Evolutionary conservation across 2,329 filamentous ascomycete species (phyloP).

Genomic region (Pyrenophora tritici-repentis): DNA sequence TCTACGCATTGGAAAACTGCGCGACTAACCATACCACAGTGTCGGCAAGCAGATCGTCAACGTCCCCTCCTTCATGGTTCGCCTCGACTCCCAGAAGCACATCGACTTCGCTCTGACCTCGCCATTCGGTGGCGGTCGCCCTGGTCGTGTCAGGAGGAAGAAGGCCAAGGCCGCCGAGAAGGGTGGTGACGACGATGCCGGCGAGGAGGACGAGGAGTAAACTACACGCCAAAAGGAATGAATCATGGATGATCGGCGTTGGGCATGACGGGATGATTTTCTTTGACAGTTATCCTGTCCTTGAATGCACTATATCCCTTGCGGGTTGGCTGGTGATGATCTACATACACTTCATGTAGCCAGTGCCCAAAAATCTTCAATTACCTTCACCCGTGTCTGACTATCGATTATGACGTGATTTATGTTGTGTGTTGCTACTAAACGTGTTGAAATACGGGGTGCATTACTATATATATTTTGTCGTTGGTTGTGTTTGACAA

Average conservation of each 20-base stretch:
- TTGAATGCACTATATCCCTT: conserved; percentile 39
- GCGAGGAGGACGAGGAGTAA: conserved; percentile 82
- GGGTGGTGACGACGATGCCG: conserved; percentile 77
- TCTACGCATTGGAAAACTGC: not conserved
- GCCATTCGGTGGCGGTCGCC: conserved; percentile 95
- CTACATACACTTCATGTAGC: conserved; percentile 38
- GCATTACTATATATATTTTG: not conserved
- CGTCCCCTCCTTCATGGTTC: conserved; percentile 98
- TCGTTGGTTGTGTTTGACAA: too few relatives aligned
- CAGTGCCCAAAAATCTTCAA: conserved; percentile 42
- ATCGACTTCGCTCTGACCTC: conserved; percentile 98
- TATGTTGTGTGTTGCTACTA: not conserved
- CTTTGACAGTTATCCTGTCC: conserved; percentile 35
- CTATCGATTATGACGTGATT: not conserved
- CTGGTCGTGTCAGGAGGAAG: conserved; percentile 98
- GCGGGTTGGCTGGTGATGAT: conserved; percentile 34
- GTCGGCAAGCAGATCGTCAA: conserved; percentile 99
- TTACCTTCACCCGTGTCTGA: conserved; percentile 32
- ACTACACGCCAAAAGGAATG: conserved; percentile 34
- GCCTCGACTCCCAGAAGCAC: conserved; percentile 99
- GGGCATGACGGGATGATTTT: conserved; percentile 45
- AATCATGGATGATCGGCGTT: conserved; percentile 45
- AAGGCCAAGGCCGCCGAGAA: conserved; percentile 96
- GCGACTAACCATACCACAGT: conserved; percentile 51
- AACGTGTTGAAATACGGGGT: not conserved